Conservation (phyloP, 345 rosid genomes). For the Acer campestre region DNA sequence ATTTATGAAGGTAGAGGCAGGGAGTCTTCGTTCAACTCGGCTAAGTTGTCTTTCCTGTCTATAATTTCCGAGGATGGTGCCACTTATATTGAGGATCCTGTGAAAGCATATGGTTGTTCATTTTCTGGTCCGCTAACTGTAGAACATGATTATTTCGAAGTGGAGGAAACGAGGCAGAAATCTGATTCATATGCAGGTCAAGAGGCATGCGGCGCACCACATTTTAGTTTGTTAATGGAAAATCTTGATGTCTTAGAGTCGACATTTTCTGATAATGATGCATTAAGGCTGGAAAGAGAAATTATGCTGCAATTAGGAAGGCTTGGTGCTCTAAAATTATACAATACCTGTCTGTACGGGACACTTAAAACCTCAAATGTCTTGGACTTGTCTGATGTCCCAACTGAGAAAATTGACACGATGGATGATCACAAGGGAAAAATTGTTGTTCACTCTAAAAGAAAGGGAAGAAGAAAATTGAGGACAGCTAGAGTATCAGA, state of each 20-base stretch:
- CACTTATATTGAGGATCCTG: constrained; percentile 31
- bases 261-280: constrained; percentile 50
- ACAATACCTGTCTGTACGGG: constrained; percentile 44
- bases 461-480: constrained; percentile 44
- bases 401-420: constrained; percentile 22
- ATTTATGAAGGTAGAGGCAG: constrained; percentile 49
- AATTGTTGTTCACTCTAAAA: constrained; percentile 39
- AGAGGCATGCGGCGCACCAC: constrained; percentile 29
- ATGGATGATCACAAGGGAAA: constrained; percentile 22
- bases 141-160: constrained; percentile 34
- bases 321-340: constrained; percentile 68
- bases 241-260: constrained; percentile 69
- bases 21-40: constrained; percentile 38
- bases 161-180: constrained; percentile 37
- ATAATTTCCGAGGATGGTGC: constrained; percentile 44
- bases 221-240: constrained; percentile 57
- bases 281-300: constrained; percentile 55
- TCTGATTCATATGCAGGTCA: constrained; percentile 22
- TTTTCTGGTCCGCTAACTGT: constrained; percentile 38
- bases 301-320: constrained; percentile 62
- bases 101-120: constrained; percentile 35
- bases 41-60: constrained; percentile 48
- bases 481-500: constrained; percentile 38
- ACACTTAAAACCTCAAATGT: constrained; percentile 32
- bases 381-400: constrained; percentile 38